phyloP scores from a whole-genome alignment of 257 asterid genomes.

The Linaria vulgaris region DNA sequence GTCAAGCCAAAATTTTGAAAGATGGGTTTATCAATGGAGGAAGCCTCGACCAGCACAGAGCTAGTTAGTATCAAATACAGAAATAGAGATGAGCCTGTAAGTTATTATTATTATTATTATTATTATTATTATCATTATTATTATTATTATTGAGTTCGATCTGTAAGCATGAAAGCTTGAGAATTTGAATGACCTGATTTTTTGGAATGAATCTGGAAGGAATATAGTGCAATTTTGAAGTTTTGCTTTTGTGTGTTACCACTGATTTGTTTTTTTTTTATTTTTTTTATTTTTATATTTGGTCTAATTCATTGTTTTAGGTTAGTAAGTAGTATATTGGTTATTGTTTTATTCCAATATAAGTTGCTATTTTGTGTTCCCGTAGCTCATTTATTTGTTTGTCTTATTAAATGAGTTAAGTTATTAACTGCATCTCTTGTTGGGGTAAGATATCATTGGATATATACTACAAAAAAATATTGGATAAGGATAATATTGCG shows the following conservation, averaged over 20 bases:
- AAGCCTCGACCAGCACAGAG: slow-evolving; percentile 65
- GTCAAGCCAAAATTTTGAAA: slow-evolving; percentile 20
- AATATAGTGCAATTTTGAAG: background rate
- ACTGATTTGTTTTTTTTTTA: background rate
- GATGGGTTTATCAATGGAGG: slow-evolving; percentile 58
- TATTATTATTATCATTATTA: too few relatives aligned
- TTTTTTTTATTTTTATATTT: background rate
- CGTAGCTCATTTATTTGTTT: background rate
- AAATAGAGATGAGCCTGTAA: slow-evolving; percentile 49
- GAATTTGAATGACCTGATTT: too few relatives aligned
- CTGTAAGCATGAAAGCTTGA: background rate
- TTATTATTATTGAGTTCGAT: slow-evolving; percentile 16
- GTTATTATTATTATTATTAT: too few relatives aligned
- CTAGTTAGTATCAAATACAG: slow-evolving; percentile 30
- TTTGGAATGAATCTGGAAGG: background rate
- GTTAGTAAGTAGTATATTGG: background rate
- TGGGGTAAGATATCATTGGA: background rate
- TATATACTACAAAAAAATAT: background rate
- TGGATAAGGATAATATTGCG: background rate
- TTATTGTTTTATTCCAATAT: too few relatives aligned
- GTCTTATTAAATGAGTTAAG: slow-evolving; percentile 11
- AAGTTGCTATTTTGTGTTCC: too few relatives aligned
- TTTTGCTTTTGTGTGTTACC: slow-evolving; percentile 3
- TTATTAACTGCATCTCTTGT: background rate
- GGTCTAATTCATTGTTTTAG: background rate